Evolutionary conservation across 371 early-diverging fungal species (phyloP), one percentile per base, ranked within the genome.

Genomic region (Massospora cicadina): DNA sequence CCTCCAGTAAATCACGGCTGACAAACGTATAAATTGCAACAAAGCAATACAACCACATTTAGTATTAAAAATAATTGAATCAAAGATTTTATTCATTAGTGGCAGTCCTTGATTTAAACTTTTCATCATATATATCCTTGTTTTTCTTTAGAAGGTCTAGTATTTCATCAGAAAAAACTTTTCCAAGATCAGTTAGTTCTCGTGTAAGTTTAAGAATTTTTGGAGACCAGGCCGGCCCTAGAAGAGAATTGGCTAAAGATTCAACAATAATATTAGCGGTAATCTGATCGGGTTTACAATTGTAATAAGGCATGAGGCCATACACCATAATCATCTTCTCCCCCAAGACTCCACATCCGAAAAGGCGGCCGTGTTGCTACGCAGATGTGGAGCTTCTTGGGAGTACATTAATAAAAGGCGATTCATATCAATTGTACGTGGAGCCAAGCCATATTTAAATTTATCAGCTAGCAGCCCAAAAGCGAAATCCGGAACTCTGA

Each of bases 301-400:
- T 21, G 60, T 60, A 60, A 26, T 60, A 28, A 5, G 2, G 28
- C 30, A 60, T 28, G 2, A 60, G n/a, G 17, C 60, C 28, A 28
- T 60, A 60, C 7, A 32, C 32, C 60, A 60, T 25, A 21, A 60
- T 10, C 30, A 60, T 30, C 28, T 60, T 60, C 32, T 60, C 60
- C 23, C 23, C 23, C 23, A 26, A 12, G 25, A 17, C 30, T 60
- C 30, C 7, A n/a, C 13, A 23, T n/a, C 60, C 2, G 25, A 25
- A 30, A 28, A 13, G 2, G 27, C 60, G 7, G 28, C 13, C 2
- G 7, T 21, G 21, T 21, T 26, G 21, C 27, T 56, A 56, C 5
- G 5, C 27, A 56, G 57, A 56, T 21, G 21, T 60, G 23, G 23
- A 21, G 13, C 17, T 26, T 60, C 28, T 2, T 26, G 25, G 2